Evolutionary conservation across 2,329 filamentous ascomycete genomes (phyloP), one percentile per base, ranked within the genome.

Genomic region (Fusarium fracticaudum): DNA sequence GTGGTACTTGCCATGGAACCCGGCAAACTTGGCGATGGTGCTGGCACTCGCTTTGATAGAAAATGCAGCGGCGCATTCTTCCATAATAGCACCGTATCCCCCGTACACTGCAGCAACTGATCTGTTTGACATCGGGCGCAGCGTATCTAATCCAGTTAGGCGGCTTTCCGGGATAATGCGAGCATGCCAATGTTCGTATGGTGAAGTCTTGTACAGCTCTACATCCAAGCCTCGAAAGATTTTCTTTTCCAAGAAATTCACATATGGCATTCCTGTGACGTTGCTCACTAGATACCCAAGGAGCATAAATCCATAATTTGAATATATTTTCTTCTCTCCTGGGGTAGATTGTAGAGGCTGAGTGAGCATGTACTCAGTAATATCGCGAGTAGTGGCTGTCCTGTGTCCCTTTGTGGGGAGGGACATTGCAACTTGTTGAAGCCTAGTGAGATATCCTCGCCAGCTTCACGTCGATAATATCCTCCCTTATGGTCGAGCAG

Each of bases 31-130:
- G 35, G 65, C 58, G 22, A 76, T 45, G 22, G 50, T 60, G 24
- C 67, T 67, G 14, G 74, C 74, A 35, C 74, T 76, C 26, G 74
- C 64, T 8, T 60, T 57, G 17, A 70, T 60, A 9, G 67, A 64
- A 47, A 77, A 68, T 4, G 58, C 62, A 10, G 72, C 72, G 8
- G 55, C 60, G 8, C 62, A 68, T 22, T 77, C 70, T 47, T 76
- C 74, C 35, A 77, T 77, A n/a, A 77, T 60, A 4, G 54, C 60
- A 14, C 74, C 74, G 10, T 72, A 65, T 18, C 72, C 74, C 41
- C 72, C 67, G 24, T 66, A 37, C 10, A 59, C 60, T 4, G 35
- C 57, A 11, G 66, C 60, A 7, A 76, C 64, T n/a, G 51, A 14
- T 5, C 64, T 31, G 2, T 40, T 11, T 2, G 58, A 54, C 22